phyloP scores from a whole-genome alignment of 768 basidiomycete genomes.

The Agaricus sinodeliciosus region DNA sequence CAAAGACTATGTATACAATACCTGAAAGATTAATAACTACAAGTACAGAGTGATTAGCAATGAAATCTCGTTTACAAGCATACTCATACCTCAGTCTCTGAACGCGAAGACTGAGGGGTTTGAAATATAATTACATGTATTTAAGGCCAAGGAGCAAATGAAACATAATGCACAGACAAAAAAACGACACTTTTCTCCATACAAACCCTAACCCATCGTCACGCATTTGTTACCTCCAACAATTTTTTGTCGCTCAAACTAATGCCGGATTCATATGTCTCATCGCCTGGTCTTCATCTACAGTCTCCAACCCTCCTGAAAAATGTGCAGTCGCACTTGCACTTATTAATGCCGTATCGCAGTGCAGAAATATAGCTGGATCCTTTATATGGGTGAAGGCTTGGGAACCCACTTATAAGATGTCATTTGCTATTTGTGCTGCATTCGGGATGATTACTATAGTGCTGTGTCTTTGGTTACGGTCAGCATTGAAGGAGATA shows the following conservation, averaged over 20 bases:
- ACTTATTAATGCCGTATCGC: conserved; percentile 73
- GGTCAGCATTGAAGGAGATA: conserved; percentile 32
- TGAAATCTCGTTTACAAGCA: no score
- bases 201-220: no score
- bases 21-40: no score
- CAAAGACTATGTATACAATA: no score
- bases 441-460: conserved; percentile 44
- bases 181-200: no score
- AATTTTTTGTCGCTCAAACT: conserved; percentile 67
- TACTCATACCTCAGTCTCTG: no score
- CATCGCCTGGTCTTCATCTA: conserved; percentile 43
- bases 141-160: no score
- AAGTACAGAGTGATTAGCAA: no score
- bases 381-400: conserved; percentile 67
- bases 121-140: no score
- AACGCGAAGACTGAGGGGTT: no score
- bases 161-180: no score
- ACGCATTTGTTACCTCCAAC: no score
- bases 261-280: conserved; percentile 70
- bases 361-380: conserved; percentile 79
- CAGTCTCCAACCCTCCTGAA: conserved; percentile 55
- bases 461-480: conserved; percentile 43
- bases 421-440: conserved; percentile 71
- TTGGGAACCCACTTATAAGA: conserved; percentile 68
- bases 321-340: conserved; percentile 88